Conservation (phyloP, 306 rosid genomes). For the Sindora glabra region DNA sequence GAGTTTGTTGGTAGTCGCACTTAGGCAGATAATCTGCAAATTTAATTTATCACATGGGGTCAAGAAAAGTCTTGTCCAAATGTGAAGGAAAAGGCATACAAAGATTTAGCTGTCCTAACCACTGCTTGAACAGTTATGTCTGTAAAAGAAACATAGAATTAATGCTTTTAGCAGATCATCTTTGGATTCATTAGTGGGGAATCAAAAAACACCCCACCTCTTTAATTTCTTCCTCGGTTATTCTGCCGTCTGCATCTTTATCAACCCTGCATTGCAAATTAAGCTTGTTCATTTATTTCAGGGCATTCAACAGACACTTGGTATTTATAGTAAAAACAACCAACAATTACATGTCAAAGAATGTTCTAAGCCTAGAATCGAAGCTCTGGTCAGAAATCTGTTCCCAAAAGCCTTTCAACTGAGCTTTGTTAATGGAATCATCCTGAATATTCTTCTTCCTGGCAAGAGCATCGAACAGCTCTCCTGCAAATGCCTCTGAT, state of each 20-base stretch:
- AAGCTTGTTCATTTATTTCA: too few relatives aligned
- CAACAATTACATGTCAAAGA: conserved; percentile 26
- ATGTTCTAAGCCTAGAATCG: conserved; percentile 22
- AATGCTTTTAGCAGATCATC: too few relatives aligned
- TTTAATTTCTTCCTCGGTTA: conserved; percentile 16
- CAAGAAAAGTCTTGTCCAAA: too few relatives aligned
- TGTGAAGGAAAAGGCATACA: too few relatives aligned
- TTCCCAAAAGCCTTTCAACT: conserved; percentile 23
- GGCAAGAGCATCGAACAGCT: conserved; percentile 22
- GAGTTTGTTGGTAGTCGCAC: conserved; percentile 56
- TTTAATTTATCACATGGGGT: too few relatives aligned
- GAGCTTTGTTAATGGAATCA: conserved; percentile 11
- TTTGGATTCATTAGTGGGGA: too few relatives aligned
- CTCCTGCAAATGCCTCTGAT: conserved; percentile 15
- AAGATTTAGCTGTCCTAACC: too few relatives aligned
- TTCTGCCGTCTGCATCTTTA: conserved; percentile 26
- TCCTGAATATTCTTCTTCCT: neutral
- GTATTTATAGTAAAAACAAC: neutral
- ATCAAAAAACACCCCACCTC: conserved; percentile 4
- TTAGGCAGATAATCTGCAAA: conserved; percentile 38
- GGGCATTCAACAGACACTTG: neutral
- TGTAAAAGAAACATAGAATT: too few relatives aligned
- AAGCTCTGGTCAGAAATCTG: conserved; percentile 25
- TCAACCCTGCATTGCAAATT: conserved; percentile 34
- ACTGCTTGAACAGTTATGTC: too few relatives aligned